phyloP scores from a whole-genome alignment of 176 grass and related monocot genomes.

The Lolium rigidum region DNA sequence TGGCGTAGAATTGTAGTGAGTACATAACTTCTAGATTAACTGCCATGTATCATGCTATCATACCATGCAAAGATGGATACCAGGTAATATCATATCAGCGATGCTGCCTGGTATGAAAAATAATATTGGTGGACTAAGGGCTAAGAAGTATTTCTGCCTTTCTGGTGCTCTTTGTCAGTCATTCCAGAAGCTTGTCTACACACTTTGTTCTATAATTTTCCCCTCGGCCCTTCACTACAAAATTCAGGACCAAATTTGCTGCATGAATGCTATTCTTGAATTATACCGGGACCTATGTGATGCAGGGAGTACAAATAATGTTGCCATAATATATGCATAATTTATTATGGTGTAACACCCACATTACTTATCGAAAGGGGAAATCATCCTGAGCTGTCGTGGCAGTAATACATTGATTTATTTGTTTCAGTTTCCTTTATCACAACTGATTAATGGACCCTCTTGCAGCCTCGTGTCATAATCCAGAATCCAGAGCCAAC shows the following conservation, averaged over 20 bases:
- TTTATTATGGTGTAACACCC: neutral
- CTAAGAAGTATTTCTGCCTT: neutral
- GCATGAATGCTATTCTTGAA: neutral
- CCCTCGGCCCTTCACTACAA: neutral
- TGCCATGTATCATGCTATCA: neutral
- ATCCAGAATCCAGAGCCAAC: conserved; percentile 76
- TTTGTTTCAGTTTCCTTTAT: neutral
- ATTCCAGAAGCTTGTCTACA: neutral
- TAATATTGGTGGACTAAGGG: neutral
- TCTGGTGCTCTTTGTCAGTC: neutral
- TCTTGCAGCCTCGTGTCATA: conserved; percentile 66
- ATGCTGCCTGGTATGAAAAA: neutral
- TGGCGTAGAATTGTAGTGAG: neutral
- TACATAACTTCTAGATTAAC: neutral
- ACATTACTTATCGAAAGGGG: neutral
- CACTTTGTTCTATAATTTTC: conserved; percentile 17
- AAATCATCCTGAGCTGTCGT: neutral
- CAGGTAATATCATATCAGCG: neutral
- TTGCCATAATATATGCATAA: neutral
- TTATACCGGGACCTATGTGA: neutral
- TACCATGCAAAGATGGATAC: neutral
- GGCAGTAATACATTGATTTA: neutral
- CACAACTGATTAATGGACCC: conserved; percentile 21
- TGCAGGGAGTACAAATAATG: neutral
- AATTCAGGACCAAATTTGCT: neutral